Percentiles rank a stretch among this genome's conserved stretches.
Conservation (phyloP, 768 basidiomycete species). For the Boletus eberwhitei region DNA sequence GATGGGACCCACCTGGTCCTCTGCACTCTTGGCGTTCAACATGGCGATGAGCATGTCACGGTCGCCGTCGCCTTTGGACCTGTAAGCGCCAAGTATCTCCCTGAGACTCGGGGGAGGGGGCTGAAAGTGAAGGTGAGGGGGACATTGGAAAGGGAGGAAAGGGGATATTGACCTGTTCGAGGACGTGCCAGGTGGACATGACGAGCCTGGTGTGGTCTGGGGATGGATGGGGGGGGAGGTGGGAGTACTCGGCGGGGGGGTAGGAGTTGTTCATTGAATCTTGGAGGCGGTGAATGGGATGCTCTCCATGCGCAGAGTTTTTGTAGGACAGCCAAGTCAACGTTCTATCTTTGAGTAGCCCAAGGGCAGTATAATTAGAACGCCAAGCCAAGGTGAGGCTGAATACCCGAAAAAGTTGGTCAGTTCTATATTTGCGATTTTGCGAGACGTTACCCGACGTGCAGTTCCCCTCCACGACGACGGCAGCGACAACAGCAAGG, state of each 20-base stretch:
- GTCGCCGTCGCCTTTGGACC: conserved; percentile 84
- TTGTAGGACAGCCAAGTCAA: conserved; percentile 46
- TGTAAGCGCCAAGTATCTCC: conserved; percentile 85
- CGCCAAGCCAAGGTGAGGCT: conserved; percentile 42
- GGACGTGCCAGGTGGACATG: conserved; percentile 42
- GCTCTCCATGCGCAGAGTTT: conserved; percentile 26
- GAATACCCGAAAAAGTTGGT: conserved; percentile 27
- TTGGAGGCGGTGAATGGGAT: conserved; percentile 13
- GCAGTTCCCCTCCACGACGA: neutral
- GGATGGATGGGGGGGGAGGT: conserved; percentile 11
- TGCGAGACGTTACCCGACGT: conserved; percentile 4
- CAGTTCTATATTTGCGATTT: conserved; percentile 20
- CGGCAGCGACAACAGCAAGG: neutral
- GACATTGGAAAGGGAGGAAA: neutral
- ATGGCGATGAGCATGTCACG: conserved; percentile 88
- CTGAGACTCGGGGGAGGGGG: conserved; percentile 76
- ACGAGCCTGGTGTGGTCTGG: conserved; percentile 34
- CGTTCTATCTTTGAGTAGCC: conserved; percentile 44
- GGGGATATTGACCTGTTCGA: conserved; percentile 41
- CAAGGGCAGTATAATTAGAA: conserved; percentile 39
- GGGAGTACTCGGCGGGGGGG: conserved; percentile 17
- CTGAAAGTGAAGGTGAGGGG: conserved; percentile 34
- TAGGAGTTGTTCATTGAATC: conserved; percentile 29
- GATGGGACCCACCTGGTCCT: conserved; percentile 71
- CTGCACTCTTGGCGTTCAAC: conserved; percentile 88